Conservation (phyloP, 805 yeast genomes). For the Candida corydali region DNA sequence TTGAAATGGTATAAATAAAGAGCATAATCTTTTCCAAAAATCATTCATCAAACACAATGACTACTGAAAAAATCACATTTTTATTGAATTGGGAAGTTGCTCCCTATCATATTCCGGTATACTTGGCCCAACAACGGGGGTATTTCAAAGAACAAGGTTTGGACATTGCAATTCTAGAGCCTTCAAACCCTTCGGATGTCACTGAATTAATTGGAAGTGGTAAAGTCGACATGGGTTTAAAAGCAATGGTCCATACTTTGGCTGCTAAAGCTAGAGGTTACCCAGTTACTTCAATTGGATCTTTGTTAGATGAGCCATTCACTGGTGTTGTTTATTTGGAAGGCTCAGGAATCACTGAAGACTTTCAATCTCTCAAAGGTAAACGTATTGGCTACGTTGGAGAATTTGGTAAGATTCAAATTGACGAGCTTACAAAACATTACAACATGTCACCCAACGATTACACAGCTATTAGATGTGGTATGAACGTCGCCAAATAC, state of each 20-base stretch:
- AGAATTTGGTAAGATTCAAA: conserved; percentile 55
- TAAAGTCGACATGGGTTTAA: conserved; percentile 54
- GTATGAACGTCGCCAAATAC: conserved; percentile 56
- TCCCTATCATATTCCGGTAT: conserved; percentile 53
- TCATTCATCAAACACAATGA: no score
- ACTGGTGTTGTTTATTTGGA: conserved; percentile 52
- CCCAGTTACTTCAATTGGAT: conserved; percentile 54
- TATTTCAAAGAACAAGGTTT: conserved; percentile 48
- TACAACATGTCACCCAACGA: conserved; percentile 54
- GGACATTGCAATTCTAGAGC: conserved; percentile 50
- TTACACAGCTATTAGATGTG: conserved; percentile 55
- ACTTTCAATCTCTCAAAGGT: conserved; percentile 49
- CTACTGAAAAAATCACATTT: conserved; percentile 48
- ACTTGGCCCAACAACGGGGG: conserved; percentile 46
- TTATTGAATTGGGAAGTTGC: conserved; percentile 52
- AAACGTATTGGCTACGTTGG: conserved; percentile 55
- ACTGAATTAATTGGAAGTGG: conserved; percentile 56
- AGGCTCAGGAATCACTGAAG: conserved; percentile 48
- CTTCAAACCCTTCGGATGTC: conserved; percentile 55
- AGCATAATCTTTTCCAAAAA: no score
- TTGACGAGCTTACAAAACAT: conserved; percentile 52
- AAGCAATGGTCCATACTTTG: conserved; percentile 57
- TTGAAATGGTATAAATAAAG: background rate
- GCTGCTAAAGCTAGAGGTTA: conserved; percentile 59
- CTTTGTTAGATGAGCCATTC: conserved; percentile 54